phyloP scores from a whole-genome alignment of 495 filamentous ascomycete genomes.

The Tuber aestivum region DNA sequence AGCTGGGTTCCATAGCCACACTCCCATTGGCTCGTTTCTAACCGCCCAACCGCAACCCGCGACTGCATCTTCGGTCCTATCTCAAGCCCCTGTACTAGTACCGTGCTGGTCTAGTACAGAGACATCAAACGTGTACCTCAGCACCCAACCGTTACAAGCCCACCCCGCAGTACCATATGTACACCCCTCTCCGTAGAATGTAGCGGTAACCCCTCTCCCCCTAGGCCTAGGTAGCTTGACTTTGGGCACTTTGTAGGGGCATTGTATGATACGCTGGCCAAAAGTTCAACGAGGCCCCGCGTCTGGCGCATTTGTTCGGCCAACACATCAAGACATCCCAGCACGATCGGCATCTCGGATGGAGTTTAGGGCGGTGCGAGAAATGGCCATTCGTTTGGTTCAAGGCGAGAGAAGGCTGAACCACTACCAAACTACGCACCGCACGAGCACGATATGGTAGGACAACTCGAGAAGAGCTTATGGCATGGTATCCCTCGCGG shows the following conservation, averaged over 20 bases:
- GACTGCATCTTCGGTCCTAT: not conserved
- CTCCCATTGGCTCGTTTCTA: not conserved
- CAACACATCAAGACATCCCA: not conserved
- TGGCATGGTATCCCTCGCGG: not conserved
- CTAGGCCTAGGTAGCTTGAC: not conserved
- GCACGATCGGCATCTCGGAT: not conserved
- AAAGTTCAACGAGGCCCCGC: not conserved
- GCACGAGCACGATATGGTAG: not conserved
- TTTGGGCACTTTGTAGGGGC: not conserved
- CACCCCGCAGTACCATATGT: not conserved
- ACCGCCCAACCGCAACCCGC: not conserved
- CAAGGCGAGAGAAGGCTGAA: not conserved
- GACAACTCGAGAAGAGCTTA: not conserved
- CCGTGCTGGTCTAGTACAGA: too few species aligned
- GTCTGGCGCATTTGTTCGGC: not conserved
- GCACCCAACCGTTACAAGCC: not conserved
- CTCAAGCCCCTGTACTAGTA: not conserved
- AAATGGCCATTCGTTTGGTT: not conserved
- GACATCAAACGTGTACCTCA: not conserved
- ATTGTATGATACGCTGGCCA: not conserved
- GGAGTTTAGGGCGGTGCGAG: slow-evolving; percentile 1
- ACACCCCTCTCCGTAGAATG: not conserved
- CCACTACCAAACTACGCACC: not conserved
- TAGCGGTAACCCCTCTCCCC: not conserved
- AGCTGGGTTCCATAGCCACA: not conserved